Conservation (phyloP, 148 eudicot species). For the Chenopodium formosanum region DNA sequence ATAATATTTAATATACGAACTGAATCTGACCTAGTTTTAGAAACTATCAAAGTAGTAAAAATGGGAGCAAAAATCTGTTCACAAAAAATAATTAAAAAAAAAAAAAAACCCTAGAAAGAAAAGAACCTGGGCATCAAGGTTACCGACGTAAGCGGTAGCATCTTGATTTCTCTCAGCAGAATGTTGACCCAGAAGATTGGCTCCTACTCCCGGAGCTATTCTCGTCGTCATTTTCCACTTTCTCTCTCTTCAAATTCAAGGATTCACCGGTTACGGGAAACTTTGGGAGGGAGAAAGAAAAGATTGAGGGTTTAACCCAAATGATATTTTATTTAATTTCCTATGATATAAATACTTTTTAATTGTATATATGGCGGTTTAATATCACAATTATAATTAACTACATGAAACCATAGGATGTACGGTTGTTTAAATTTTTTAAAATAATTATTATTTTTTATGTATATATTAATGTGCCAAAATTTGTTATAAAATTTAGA, state of each 20-base stretch:
- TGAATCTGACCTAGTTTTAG: neutral
- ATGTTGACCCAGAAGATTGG: constrained; percentile 89
- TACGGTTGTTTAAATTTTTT: too few relatives aligned
- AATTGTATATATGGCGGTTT: too few relatives aligned
- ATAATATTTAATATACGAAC: neutral
- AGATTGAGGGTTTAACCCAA: neutral
- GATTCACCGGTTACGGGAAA: neutral
- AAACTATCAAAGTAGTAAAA: neutral
- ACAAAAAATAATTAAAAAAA: too few relatives aligned
- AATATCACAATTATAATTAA: too few relatives aligned
- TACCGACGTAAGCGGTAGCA: constrained; percentile 95
- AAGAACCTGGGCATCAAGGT: constrained; percentile 75
- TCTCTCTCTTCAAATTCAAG: neutral
- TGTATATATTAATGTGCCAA: too few relatives aligned
- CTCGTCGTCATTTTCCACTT: constrained; percentile 63
- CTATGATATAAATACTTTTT: too few relatives aligned
- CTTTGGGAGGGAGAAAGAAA: neutral
- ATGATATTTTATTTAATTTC: too few relatives aligned
- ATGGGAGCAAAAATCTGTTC: neutral
- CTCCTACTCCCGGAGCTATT: constrained; percentile 96
- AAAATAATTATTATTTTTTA: too few relatives aligned
- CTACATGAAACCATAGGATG: too few relatives aligned
- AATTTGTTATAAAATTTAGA: too few relatives aligned
- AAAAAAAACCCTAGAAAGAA: constrained; percentile 16
- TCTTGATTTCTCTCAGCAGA: constrained; percentile 96